Evolutionary conservation across 1,284 basidiomycete species (phyloP), one percentile per base, ranked within the genome.

Genomic region (Ceratobasidium sp.): DNA sequence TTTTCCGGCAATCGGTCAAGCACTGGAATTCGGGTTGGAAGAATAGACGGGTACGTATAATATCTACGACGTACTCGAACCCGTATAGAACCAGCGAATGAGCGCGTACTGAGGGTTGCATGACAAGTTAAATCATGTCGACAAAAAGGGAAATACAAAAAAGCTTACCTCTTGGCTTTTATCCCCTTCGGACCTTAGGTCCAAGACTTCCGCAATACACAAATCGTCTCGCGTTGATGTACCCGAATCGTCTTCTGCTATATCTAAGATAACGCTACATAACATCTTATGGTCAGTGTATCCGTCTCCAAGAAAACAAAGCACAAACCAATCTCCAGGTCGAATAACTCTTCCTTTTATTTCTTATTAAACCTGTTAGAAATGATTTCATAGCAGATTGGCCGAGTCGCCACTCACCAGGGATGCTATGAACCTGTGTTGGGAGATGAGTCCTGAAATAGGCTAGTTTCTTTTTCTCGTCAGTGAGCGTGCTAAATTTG

Each of bases 61-160:
- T 4, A 38, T 38, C 4, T 38, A 11, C 18, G 13, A 67, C 49
- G 9, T 67, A 54, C 64, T 67, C 18, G 49, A 41, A 5, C 64
- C 64, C 11, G 64, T 55, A 30, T 67, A 67, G 41, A 55, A 67
- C 64, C 64, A 67, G 38, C 64, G 64, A 28, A 67, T 28, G 23
- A 55, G 38, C 23, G 38, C 64, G 28, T 54, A 67, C 35, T 38
- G 11, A 38, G 35, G 18, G n/a, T 41, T 59, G 26, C 6, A 7
- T 14, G 9, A 43, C 6, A 13, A 32, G n/a, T 59, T 43, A 43
- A 41, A 23, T 38, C n/a, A 6, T 7, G 30, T n/a, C 28, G 54
- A 41, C n/a, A 8, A 23, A 43, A 14, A 59, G 18, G 43, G 3
- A 43, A 18, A 3, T 41, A 6, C 13, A 14, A 13, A 13, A 21